Base-by-base conservation (phyloP, 352 stramenopile genomes). In the Globisporangium paroecandrum region DNA sequence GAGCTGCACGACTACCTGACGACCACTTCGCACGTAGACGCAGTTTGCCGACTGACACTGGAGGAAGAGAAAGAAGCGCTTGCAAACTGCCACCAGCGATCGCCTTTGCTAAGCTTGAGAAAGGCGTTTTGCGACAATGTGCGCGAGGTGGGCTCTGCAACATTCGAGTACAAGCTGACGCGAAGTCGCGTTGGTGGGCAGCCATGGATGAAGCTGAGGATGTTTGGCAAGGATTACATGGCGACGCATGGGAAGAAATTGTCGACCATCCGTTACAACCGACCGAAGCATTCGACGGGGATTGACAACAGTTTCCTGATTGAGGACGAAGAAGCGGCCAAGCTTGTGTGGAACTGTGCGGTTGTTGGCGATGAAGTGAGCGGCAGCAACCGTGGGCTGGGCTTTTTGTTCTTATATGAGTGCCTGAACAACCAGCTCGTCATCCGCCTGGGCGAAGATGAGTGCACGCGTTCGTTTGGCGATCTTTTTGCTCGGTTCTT, bases 31-130 rank as follows among this genome's bases (percentile, higher is more conserved):
- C 95, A 95, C 69, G 95, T 99, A 4, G 96, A 95, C 57, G 95
- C 92, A n/a, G 77, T 83, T 20, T 99, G 97, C 74, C 88, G 90
- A 18, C 77, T 99, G 34, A 98, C 92, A 20, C 78, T 90, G 0
- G 91, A 98, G 69, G 97, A 99, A 79, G 97, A 99, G 74, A 74
- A 94, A 46, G 93, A 99, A 65, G 85, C 97, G 8, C 73, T 99
- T 6, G 74, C 70, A 10, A 76, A 87, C 0, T 90, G 82, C 51
- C 81, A 93, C 49, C 83, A 94, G 62, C 77, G 78, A 57, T 91
- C 81, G 2, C 69, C 85, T 25, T 65, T 94, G n/a, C 59, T 94
- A 32, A 73, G 87, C 4, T 64, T 94, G 29, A 75, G 84, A n/a
- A 90, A 94, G 24, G 75, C 84, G 7, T 80, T 82, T 12, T 93